These are phyloP conservation scores for Corchorus olitorius DNA, from an alignment of 345 rosid genomes.

Conservation along the genomic window DNA sequence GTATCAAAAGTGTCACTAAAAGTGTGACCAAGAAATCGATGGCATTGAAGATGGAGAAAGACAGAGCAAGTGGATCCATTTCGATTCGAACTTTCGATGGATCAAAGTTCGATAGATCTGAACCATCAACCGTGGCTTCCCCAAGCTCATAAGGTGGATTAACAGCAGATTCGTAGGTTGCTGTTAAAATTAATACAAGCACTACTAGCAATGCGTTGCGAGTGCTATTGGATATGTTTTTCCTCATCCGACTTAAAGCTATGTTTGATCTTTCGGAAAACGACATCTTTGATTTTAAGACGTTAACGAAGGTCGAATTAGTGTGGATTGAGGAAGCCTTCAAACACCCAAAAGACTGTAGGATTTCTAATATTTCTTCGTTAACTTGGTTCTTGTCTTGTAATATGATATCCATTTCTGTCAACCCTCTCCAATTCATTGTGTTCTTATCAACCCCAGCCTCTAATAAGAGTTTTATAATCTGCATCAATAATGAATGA, in stretches of 20 bases:
- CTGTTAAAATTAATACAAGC: neutral
- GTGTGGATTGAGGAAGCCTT: neutral
- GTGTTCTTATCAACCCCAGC: neutral
- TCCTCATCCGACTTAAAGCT: neutral
- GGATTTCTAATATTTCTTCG: neutral
- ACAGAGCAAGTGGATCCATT: neutral
- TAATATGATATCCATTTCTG: neutral
- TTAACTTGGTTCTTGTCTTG: neutral
- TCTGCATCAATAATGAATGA: neutral
- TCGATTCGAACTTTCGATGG: neutral
- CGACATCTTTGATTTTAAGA: neutral
- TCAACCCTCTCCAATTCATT: neutral
- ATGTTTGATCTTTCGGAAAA: neutral
- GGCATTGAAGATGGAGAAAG: neutral
- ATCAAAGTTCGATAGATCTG: no score
- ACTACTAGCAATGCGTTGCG: slow-evolving; percentile 4
- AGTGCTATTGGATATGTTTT: neutral
- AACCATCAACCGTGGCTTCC: neutral
- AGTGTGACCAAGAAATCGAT: neutral
- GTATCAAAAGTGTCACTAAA: neutral
- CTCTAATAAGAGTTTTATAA: neutral
- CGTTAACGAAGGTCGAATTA: neutral
- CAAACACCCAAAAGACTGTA: neutral
- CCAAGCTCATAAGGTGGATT: neutral
- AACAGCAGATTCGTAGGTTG: neutral